Conservation (phyloP, 2,329 filamentous ascomycete species). For the Parasarocladium wereldwijsianum region DNA sequence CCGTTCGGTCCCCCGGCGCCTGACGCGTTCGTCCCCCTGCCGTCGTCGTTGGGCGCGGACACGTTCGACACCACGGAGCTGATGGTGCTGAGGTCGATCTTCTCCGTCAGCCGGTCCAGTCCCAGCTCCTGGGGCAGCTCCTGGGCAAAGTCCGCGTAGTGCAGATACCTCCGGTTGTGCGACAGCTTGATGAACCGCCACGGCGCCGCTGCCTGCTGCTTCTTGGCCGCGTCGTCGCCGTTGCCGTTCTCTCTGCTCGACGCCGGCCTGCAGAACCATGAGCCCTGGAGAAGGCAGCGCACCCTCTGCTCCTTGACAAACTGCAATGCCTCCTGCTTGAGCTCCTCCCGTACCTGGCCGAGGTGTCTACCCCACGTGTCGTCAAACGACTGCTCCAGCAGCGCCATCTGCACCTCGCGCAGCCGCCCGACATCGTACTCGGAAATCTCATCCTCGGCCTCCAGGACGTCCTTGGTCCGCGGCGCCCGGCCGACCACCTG, state of each 20-base stretch:
- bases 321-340: conserved; percentile 80
- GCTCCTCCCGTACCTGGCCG: conserved; percentile 75
- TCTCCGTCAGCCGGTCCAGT: conserved; percentile 61
- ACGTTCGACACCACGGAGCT: conserved; percentile 93
- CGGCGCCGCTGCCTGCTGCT: conserved; percentile 34
- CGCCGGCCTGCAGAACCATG: conserved; percentile 60
- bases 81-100: conserved; percentile 74
- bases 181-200: conserved; percentile 83
- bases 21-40: conserved; percentile 22
- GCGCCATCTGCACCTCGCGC: conserved; percentile 81
- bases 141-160: conserved; percentile 72
- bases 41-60: conserved; percentile 46
- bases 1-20: no score
- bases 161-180: conserved; percentile 78
- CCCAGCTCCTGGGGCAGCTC: conserved; percentile 51
- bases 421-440: conserved; percentile 70
- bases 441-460: conserved; percentile 77
- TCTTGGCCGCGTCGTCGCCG: conserved; percentile 15
- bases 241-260: conserved; percentile 21
- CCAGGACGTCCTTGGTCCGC: conserved; percentile 68
- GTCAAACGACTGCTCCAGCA: conserved; percentile 82
- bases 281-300: conserved; percentile 72
- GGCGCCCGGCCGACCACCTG: conserved; percentile 73
- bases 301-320: conserved; percentile 97
- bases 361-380: conserved; percentile 89